Base-by-base conservation (phyloP, 495 filamentous ascomycete species). In the Daldinia caldariorum region DNA sequence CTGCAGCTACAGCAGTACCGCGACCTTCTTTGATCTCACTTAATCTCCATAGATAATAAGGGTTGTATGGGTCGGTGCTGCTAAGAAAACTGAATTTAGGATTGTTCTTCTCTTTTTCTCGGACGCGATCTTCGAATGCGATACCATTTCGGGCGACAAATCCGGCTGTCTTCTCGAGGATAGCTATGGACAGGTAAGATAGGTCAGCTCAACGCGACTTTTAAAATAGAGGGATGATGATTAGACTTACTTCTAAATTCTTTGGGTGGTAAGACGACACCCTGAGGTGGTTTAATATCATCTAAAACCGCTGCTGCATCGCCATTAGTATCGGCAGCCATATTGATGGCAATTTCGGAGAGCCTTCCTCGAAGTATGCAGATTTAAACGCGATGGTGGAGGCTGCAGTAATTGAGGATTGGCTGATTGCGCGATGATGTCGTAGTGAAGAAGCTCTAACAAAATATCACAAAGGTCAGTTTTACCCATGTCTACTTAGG, bases 151-250 rank as follows among this genome's bases (percentile, higher is more conserved):
- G 89, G 74, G 89, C 90, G 45, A 97, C 93, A 77, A 94, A 97
- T 18, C 94, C 94, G 35, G 94, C 94, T n/a, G 94, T 97, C 81
- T 97, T 97, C 78, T 97, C 94, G 72, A 97, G 89, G 69, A 94
- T 90, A 74, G 91, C 90, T 79, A 83, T 3, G 26, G 3, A 26
- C 26, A 26, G 26, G 26, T 86, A 0, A 0, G 89, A 89, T 65
- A 91, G 77, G 26, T 94, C 86, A 63, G 92, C 82, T 61, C 88
- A 64, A 84, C 81, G 58, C 57, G 56, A 67, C 47, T 45, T 13
- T 39, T 45, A n/a, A 43, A 1, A 37, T 47, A 0, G 34, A 47
- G 39, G 45, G 18, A 13, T 13, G 58, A 39, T 41, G n/a, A 5
- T 6, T 50, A 1, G n/a, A 67, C 72, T 65, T 20, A 77, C 75